Evolutionary conservation across 2,329 filamentous ascomycete genomes (phyloP), one percentile per base, ranked within the genome.

Genomic region (Cladosporium sp.): DNA sequence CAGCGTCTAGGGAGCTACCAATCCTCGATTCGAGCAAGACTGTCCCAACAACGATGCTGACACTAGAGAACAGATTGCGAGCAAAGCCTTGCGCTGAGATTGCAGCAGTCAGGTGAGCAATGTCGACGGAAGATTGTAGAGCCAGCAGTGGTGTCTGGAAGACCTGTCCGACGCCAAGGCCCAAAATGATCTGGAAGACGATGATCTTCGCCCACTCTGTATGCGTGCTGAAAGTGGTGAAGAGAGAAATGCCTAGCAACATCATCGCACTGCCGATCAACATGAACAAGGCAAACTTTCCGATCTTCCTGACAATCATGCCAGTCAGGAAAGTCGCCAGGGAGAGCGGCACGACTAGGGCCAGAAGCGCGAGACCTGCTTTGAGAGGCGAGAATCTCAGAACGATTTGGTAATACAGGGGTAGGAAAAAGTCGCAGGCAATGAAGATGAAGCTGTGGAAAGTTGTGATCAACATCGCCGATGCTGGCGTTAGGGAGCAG

Each of bases 341-440:
- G 4, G 70, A 70, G 7, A 73, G 60, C 6, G 70, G 61, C 3
- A 72, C 45, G 12, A 70, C 70, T 3, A 66, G 68, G 1, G 71
- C 70, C 1, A 74, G 65, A n/a, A 73, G 61, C 36, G 71, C 90
- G 49, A 92, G 50, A 22, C 50, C 50, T 2, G 50, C 36, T 42
- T 53, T 53, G 24, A 53, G 50, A 5, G 90, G 87, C 0, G 80
- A 79, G 3, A 83, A 84, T 49, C 87, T 81, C 39, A 90, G 78
- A 51, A 89, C 85, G 51, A 86, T 82, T 73, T 95, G 90, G 74
- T 91, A 93, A 76, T 95, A 96, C 2, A 96, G 79, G 0, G 90
- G 90, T 4, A 95, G 78, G 75, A 89, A 95, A 78, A 93, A 95
- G 61, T 83, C 84, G 28, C 83, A 84, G 0, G 87, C 83, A 66